Conservation (phyloP, 306 rosid species). For the Senna tora region DNA sequence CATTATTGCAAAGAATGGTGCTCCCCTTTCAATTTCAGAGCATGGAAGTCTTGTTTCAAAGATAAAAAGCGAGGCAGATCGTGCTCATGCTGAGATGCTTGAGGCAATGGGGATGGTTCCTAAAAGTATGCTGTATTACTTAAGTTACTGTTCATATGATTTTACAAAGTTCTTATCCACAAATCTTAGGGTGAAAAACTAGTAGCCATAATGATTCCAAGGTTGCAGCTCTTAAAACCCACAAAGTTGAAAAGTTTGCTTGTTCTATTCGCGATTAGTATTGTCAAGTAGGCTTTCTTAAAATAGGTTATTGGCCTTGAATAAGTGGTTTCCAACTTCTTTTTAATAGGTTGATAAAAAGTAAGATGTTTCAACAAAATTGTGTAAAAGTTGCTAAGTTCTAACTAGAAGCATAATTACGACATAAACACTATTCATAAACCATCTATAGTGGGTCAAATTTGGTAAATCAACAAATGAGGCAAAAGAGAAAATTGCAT, state of each 20-base stretch:
- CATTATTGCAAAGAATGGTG: slow-evolving; percentile 38
- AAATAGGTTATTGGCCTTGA: neutral
- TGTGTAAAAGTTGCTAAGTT: neutral
- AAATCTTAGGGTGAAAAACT: too few species aligned
- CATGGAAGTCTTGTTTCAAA: slow-evolving; percentile 39
- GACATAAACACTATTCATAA: neutral
- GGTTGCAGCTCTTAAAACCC: neutral
- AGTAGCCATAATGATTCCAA: neutral
- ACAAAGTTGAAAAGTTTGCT: neutral
- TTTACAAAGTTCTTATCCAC: slow-evolving; percentile 2
- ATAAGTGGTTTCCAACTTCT: neutral
- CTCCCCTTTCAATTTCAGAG: slow-evolving; percentile 24
- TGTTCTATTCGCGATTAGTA: neutral
- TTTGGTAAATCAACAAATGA: neutral
- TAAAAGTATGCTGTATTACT: slow-evolving; percentile 50
- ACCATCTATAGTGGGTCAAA: neutral
- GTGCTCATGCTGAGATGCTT: slow-evolving; percentile 59
- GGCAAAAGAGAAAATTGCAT: neutral
- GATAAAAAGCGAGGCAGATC: slow-evolving; percentile 57
- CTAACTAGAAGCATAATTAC: neutral
- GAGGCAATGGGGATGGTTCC: slow-evolving; percentile 47
- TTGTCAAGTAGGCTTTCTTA: neutral
- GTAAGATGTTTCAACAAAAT: neutral
- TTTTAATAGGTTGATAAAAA: slow-evolving; percentile 1
- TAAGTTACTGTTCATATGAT: neutral